Evolutionary conservation across 164 flowering plant species (phyloP).

Genomic region (Annona cherimola): DNA sequence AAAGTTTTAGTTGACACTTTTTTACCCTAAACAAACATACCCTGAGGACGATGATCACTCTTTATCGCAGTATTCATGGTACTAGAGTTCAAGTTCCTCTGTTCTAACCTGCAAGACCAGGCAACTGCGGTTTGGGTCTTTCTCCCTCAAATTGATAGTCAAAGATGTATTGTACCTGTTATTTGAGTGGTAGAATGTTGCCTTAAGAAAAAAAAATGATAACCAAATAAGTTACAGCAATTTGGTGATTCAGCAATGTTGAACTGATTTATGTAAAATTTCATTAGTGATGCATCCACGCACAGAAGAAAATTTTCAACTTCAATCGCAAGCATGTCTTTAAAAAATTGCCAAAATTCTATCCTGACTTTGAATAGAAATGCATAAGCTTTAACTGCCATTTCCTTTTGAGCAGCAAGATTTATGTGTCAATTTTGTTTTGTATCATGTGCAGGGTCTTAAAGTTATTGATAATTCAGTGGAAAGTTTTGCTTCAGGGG

Average conservation of each 20-base stretch:
- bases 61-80: too few species aligned
- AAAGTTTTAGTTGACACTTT: too few species aligned
- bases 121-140: too few species aligned
- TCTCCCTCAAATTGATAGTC: background rate
- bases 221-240: background rate
- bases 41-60: too few species aligned
- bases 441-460: constrained; percentile 55
- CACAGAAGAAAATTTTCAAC: background rate
- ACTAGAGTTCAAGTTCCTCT: too few species aligned
- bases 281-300: background rate
- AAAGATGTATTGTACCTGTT: background rate
- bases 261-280: background rate
- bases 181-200: background rate
- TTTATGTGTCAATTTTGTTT: background rate
- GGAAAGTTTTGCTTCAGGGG: constrained; percentile 90
- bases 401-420: background rate
- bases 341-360: background rate
- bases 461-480: constrained; percentile 82
- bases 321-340: background rate
- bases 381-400: too few species aligned
- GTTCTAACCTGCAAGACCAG: too few species aligned
- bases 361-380: background rate
- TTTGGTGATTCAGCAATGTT: background rate
- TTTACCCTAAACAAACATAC: too few species aligned
- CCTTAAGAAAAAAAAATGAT: background rate